These are phyloP conservation scores for Pseudogymnoascus verrucosus DNA, from an alignment of 2,329 filamentous ascomycete species.

Conservation along the genomic window DNA sequence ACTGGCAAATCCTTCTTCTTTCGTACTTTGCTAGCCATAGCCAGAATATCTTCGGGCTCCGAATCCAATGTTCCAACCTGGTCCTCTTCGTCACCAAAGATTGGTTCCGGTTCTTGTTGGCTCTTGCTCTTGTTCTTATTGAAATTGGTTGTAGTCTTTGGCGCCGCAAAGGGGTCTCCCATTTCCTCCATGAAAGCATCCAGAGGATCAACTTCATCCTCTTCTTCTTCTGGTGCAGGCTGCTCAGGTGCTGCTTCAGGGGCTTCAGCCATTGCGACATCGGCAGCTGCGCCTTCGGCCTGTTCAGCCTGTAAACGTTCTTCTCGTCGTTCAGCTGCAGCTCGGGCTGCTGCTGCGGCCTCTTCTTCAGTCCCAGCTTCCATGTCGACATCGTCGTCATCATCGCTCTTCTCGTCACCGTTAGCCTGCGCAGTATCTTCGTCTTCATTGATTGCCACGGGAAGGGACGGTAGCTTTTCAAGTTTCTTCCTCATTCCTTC, in stretches of 20 bases:
- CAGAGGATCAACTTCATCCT: conserved; percentile 76
- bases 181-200: conserved; percentile 88
- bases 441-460: conserved; percentile 54
- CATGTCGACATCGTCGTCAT: conserved; percentile 65
- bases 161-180: conserved; percentile 40
- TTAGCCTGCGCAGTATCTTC: conserved; percentile 45
- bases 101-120: conserved; percentile 66
- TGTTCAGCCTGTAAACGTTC: conserved; percentile 45
- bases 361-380: conserved; percentile 79
- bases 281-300: conserved; percentile 16
- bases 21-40: conserved; percentile 49
- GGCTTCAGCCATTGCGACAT: conserved; percentile 29
- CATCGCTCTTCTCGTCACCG: conserved; percentile 52
- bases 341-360: conserved; percentile 73
- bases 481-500: conserved; percentile 81
- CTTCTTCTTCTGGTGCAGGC: conserved; percentile 40
- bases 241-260: conserved; percentile 18
- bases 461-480: conserved; percentile 76
- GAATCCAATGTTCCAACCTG: conserved; percentile 55
- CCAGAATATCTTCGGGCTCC: conserved; percentile 55
- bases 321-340: conserved; percentile 77
- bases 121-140: conserved; percentile 32
- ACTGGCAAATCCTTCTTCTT: conserved; percentile 95
- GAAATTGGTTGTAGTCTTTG: conserved; percentile 26
- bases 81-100: conserved; percentile 81